These are phyloP conservation scores for Cardiospermum halicacabum DNA, from an alignment of 345 rosid species.

Conservation along the genomic window DNA sequence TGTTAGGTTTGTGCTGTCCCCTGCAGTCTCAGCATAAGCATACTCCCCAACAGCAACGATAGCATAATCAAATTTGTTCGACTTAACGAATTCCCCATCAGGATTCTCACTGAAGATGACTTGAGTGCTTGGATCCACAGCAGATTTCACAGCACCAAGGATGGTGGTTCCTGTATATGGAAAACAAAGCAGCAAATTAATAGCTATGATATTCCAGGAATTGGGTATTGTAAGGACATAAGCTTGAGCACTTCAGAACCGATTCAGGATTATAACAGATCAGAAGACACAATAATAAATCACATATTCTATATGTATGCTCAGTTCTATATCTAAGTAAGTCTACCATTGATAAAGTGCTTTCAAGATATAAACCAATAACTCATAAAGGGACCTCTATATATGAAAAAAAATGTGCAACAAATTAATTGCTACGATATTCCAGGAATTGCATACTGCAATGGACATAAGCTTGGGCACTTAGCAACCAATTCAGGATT, in stretches of 20 bases:
- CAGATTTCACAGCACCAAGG: slow-evolving; percentile 58
- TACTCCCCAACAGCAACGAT: slow-evolving; percentile 79
- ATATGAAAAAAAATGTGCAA: neutral
- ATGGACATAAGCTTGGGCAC: too few relatives aligned
- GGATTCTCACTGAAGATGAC: slow-evolving; percentile 64
- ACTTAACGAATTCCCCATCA: slow-evolving; percentile 56
- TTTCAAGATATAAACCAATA: neutral
- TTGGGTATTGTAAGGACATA: neutral
- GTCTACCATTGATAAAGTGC: too few relatives aligned
- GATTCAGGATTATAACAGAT: neutral
- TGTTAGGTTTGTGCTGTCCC: slow-evolving; percentile 68
- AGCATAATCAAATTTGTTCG: slow-evolving; percentile 65
- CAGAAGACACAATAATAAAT: neutral
- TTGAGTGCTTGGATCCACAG: slow-evolving; percentile 67
- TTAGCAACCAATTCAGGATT: too few relatives aligned
- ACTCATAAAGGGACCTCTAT: neutral
- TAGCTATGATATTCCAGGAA: neutral
- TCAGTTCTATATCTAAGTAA: too few relatives aligned
- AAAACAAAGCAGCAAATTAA: neutral
- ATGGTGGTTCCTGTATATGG: slow-evolving; percentile 68
- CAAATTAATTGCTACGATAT: neutral
- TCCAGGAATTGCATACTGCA: too few relatives aligned
- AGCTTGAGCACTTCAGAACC: neutral
- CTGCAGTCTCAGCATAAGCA: slow-evolving; percentile 76
- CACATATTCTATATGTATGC: too few relatives aligned